These are phyloP conservation scores for Claviceps quebecensis DNA, from an alignment of 2,329 filamentous ascomycete genomes.

Conservation along the genomic window DNA sequence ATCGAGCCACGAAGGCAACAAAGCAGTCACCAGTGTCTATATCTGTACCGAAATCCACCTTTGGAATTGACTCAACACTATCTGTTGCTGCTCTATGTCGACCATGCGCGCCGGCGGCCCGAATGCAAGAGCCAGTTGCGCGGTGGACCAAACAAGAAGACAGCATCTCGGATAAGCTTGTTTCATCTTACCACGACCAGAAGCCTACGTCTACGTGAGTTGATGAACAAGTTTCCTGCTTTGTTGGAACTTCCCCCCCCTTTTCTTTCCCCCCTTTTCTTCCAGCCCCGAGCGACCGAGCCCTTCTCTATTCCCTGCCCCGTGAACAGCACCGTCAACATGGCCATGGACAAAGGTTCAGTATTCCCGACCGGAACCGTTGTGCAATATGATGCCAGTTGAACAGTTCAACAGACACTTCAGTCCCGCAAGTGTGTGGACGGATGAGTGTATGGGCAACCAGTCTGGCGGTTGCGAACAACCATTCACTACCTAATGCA, in stretches of 20 bases:
- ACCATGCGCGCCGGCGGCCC: background rate
- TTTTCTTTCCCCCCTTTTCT: background rate
- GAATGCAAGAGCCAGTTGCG: slow-evolving; percentile 1
- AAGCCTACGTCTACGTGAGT: slow-evolving; percentile 5
- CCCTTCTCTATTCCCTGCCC: background rate
- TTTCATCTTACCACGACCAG: background rate
- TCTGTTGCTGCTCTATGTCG: background rate
- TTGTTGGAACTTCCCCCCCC: too few species aligned
- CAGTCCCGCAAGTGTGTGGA: background rate
- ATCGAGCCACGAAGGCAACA: slow-evolving; percentile 1
- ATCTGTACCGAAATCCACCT: background rate
- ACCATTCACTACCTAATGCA: background rate
- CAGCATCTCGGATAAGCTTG: background rate
- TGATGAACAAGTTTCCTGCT: background rate
- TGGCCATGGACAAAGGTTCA: too few species aligned
- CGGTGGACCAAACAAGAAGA: slow-evolving; percentile 1
- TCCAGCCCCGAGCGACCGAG: background rate
- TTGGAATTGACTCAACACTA: background rate
- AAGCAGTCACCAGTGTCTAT: slow-evolving; percentile 3
- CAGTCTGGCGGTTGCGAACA: background rate
- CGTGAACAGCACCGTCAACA: too few species aligned
- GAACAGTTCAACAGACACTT: background rate
- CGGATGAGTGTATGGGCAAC: background rate
- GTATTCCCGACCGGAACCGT: background rate
- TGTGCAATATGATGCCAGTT: background rate